Conservation (phyloP, 352 stramenopile species). For the Phytophthora sojae region DNA sequence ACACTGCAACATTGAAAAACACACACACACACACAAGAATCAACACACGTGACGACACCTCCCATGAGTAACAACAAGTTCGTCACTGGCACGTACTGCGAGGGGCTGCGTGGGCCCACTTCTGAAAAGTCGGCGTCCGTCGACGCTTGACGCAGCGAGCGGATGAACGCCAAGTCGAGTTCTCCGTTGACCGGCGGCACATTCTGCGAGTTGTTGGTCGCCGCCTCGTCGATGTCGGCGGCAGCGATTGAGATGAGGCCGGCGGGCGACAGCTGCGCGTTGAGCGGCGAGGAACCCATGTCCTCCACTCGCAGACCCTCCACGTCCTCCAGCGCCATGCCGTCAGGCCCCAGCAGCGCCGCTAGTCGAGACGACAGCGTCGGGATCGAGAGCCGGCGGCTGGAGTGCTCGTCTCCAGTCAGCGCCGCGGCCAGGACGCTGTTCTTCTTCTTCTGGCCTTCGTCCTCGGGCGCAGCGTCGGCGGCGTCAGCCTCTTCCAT, state of each 20-base stretch:
- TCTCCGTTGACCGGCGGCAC: constrained; percentile 48
- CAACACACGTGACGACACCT: not conserved
- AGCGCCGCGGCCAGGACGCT: constrained; percentile 37
- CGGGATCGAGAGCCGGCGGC: constrained; percentile 16
- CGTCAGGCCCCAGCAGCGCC: constrained; percentile 48
- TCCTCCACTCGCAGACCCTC: constrained; percentile 54
- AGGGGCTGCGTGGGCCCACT: constrained; percentile 1
- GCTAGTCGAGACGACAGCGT: constrained; percentile 39
- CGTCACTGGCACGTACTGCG: constrained; percentile 14
- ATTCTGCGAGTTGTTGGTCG: constrained; percentile 41
- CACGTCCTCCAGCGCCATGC: constrained; percentile 56
- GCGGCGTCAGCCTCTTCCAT: constrained; percentile 67
- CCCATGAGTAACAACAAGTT: not conserved
- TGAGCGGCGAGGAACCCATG: constrained; percentile 52
- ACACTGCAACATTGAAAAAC: constrained; percentile 25
- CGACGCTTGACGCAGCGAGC: constrained; percentile 52
- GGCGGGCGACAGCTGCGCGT: constrained; percentile 70
- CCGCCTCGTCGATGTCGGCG: constrained; percentile 81
- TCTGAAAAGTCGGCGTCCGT: constrained; percentile 4
- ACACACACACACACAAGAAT: not conserved
- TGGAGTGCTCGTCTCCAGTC: constrained; percentile 30
- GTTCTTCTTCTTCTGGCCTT: constrained; percentile 58
- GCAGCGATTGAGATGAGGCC: constrained; percentile 87
- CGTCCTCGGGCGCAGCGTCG: constrained; percentile 36
- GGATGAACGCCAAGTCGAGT: constrained; percentile 73